phyloP scores from a whole-genome alignment of 2,329 filamentous ascomycete species.

The Alternaria incomplexa region DNA sequence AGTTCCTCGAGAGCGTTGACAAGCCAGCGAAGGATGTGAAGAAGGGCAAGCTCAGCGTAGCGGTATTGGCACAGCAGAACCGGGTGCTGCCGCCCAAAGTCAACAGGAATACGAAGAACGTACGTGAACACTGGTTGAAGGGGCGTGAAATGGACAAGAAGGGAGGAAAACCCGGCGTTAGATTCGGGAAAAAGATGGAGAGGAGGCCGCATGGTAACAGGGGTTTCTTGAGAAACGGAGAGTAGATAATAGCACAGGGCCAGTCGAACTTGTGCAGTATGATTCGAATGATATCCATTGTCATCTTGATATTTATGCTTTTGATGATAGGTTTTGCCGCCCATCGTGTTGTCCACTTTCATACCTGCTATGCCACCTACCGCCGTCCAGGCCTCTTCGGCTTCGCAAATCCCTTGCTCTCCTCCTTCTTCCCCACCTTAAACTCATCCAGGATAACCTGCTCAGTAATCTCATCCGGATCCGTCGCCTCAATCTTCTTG shows the following conservation, averaged over 20 bases:
- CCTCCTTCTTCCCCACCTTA: conserved; percentile 70
- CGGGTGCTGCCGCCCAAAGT: conserved; percentile 53
- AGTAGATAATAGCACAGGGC: conserved; percentile 13
- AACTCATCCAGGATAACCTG: conserved; percentile 69
- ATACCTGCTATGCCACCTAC: conserved; percentile 18
- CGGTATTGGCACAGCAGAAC: conserved; percentile 55
- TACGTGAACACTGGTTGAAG: conserved; percentile 53
- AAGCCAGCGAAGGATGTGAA: conserved; percentile 59
- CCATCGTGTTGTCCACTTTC: neutral
- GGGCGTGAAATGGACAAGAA: conserved; percentile 46
- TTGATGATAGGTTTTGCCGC: neutral
- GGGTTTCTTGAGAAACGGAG: conserved; percentile 40
- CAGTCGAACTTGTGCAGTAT: neutral
- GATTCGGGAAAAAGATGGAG: conserved; percentile 37
- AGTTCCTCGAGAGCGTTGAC: conserved; percentile 56
- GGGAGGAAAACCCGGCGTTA: conserved; percentile 18
- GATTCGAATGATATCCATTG: neutral
- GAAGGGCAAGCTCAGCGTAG: conserved; percentile 56
- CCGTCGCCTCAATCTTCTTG: conserved; percentile 70
- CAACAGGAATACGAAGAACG: conserved; percentile 40
- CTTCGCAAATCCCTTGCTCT: conserved; percentile 74
- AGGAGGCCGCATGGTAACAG: conserved; percentile 35
- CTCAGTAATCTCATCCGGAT: conserved; percentile 74
- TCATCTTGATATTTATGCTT: neutral
- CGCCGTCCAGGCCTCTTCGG: conserved; percentile 78